phyloP scores from a whole-genome alignment of 108 stramenopile genomes.

The Stephanodiscus triporus region DNA sequence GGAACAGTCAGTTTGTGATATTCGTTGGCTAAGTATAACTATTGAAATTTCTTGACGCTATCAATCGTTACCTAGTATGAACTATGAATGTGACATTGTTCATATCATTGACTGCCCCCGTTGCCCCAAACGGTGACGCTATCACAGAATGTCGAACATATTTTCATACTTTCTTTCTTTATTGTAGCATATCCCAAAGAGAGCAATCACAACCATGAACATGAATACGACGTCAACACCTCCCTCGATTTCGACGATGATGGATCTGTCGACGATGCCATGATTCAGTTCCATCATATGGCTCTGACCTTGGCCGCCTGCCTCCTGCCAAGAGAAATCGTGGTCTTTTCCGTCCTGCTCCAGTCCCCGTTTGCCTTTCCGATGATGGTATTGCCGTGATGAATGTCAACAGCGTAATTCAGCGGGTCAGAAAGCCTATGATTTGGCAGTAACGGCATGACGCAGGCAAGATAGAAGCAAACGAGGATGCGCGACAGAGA shows the following conservation, averaged over 20 bases:
- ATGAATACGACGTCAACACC: constrained; percentile 20
- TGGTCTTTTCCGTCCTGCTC: constrained; percentile 21
- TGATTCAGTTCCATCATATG: constrained; percentile 6
- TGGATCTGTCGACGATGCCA: neutral
- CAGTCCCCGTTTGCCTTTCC: constrained; percentile 21
- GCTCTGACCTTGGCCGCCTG: constrained; percentile 1
- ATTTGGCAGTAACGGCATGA: neutral
- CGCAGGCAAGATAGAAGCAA: no score
- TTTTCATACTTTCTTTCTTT: neutral
- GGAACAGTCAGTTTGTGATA: no score
- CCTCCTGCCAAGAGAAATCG: constrained; percentile 9
- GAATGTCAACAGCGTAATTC: constrained; percentile 24
- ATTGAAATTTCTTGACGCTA: no score
- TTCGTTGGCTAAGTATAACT: no score
- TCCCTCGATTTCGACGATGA: constrained; percentile 3
- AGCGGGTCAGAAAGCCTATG: constrained; percentile 1
- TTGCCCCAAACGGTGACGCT: no score
- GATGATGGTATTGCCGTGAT: constrained; percentile 7
- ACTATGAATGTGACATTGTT: no score
- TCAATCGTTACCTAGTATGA: no score
- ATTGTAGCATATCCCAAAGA: constrained; percentile 18
- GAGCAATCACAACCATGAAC: constrained; percentile 10
- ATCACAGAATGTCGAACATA: no score
- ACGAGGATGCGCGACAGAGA: neutral
- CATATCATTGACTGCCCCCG: no score